Evolutionary conservation across 352 stramenopile genomes (phyloP), one percentile per base, ranked within the genome.

Genomic region (Phytophthora aleatoria): DNA sequence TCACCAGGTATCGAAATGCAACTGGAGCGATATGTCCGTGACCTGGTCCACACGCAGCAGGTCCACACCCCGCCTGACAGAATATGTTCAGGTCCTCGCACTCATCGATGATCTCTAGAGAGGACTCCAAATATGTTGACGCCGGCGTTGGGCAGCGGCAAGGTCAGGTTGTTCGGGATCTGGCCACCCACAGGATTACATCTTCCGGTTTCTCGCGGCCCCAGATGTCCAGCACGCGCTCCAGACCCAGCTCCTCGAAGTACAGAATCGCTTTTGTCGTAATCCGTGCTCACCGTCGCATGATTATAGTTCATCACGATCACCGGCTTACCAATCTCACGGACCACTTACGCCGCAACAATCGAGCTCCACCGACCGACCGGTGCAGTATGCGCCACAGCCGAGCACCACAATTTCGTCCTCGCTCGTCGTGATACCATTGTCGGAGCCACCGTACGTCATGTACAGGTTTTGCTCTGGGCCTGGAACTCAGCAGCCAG

Each of bases 211-310:
- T 83, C 68, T 97, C 91, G 44, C 82, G 74, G 50, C 98, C 77
- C 71, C 98, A 98, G 44, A 99, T 96, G 71, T 99, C 96, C 57
- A 98, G 74, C 43, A 99, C 93, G 56, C 95, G 92, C 71, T 99
- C 96, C 55, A 90, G 85, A 35, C 81, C 81, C 10, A 99, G 82
- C 72, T 99, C 96, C 57, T 99, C 96, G 69, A 99, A 99, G 82
- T 99, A 99, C n/a, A 99, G 74, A 54, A 73, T 99, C 94, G 73
- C 95, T 98, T 74, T 99, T 96, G 69, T 99, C 96, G 63, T 99
- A 99, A 78, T 99, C 96, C 33, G 96, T 99, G 39, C 90, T 98
- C 31, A 99, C 96, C 39, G 96, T 99, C 74, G 99, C 96, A 16
- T 95, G 96, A 81, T 99, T 99, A 84, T 98, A 98, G 81, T 99